phyloP scores from a whole-genome alignment of 2,329 filamentous ascomycete species.

The Phialophora verrucosa region DNA sequence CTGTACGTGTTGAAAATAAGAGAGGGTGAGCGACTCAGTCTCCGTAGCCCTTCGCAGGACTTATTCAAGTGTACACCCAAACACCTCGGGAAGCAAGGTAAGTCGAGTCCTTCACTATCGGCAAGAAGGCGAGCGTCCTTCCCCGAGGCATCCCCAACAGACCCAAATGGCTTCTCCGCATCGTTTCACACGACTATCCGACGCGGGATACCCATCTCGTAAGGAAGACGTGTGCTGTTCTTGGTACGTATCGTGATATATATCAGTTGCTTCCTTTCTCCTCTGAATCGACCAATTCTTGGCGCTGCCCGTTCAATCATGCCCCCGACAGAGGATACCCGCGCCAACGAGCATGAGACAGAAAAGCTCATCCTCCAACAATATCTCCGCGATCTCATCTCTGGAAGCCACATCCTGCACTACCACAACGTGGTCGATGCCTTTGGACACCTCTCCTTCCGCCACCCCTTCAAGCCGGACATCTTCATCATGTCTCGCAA shows the following conservation, averaged over 20 bases:
- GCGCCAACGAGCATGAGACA: background rate
- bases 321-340: background rate
- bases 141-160: background rate
- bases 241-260: background rate
- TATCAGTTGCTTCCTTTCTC: background rate
- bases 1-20: background rate
- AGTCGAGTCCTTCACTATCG: too few species aligned
- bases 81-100: too few species aligned
- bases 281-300: background rate
- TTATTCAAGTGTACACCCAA: too few species aligned
- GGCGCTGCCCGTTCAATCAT: background rate
- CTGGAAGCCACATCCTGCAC: slow-evolving; percentile 54
- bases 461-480: slow-evolving; percentile 54
- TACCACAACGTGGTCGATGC: slow-evolving; percentile 57
- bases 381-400: slow-evolving; percentile 46
- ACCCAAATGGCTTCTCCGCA: background rate
- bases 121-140: background rate
- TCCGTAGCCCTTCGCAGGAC: background rate
- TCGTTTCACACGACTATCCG: background rate
- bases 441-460: slow-evolving; percentile 61
- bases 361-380: slow-evolving; percentile 3
- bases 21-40: background rate
- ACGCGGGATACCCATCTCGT: too few species aligned
- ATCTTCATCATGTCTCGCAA: slow-evolving; percentile 58
- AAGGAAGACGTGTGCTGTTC: background rate